phyloP scores from a whole-genome alignment of 129 eudicot species.

The Kitagawia praeruptora region DNA sequence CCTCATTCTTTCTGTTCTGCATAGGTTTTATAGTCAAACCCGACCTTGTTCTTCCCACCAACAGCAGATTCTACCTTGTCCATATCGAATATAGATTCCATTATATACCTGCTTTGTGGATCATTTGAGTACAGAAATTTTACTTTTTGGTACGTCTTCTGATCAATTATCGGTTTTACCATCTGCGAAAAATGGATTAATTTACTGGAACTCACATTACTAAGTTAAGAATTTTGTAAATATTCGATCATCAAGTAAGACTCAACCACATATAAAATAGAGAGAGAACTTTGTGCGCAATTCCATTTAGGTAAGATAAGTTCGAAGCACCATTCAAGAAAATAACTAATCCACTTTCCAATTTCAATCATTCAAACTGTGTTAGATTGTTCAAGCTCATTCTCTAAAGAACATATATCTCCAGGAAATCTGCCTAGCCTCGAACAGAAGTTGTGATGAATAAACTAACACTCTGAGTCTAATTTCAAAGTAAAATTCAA shows the following conservation, averaged over 20 bases:
- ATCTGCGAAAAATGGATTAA: slow-evolving; percentile 13
- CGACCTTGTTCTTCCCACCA: slow-evolving; percentile 18
- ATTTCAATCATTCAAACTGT: too few relatives aligned
- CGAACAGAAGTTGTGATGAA: not conserved
- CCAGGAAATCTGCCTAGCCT: not conserved
- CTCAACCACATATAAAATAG: too few relatives aligned
- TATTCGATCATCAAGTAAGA: not conserved
- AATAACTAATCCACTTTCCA: too few relatives aligned
- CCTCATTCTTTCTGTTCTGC: slow-evolving; percentile 19
- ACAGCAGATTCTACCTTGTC: slow-evolving; percentile 21
- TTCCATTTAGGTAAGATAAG: not conserved
- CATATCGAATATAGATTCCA: slow-evolving; percentile 27
- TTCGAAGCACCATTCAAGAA: not conserved
- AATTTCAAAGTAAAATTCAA: not conserved
- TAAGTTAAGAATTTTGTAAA: not conserved
- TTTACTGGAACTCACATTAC: not conserved
- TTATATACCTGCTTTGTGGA: slow-evolving; percentile 22
- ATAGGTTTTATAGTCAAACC: slow-evolving; percentile 15
- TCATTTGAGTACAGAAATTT: slow-evolving; percentile 22
- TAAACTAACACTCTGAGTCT: not conserved
- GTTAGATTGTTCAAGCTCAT: not conserved
- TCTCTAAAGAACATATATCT: not conserved
- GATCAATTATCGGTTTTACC: slow-evolving; percentile 29
- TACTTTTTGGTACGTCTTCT: slow-evolving; percentile 18
- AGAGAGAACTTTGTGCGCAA: not conserved